phyloP scores from a whole-genome alignment of 2,329 filamentous ascomycete genomes.

The Fusarium sublunatum region DNA sequence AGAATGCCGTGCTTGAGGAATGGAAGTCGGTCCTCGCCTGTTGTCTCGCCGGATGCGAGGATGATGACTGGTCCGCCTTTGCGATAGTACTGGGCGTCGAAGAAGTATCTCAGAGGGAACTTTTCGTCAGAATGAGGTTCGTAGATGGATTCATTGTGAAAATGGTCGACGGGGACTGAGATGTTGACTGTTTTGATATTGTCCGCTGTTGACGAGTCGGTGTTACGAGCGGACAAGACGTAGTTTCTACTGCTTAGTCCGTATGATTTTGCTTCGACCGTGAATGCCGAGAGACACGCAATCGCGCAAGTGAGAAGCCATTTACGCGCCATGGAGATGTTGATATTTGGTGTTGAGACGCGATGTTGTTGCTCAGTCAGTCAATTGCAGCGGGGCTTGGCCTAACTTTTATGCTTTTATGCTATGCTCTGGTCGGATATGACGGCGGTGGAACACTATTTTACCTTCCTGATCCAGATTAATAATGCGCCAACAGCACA shows the following conservation, averaged over 20 bases:
- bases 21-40: constrained; percentile 69
- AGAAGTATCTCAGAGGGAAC: constrained; percentile 84
- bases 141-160: constrained; percentile 82
- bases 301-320: constrained; percentile 24
- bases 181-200: constrained; percentile 43
- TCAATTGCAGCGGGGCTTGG: not conserved
- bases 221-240: constrained; percentile 8
- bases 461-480: constrained; percentile 28
- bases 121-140: constrained; percentile 77
- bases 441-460: too few species aligned
- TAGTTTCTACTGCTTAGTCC: constrained; percentile 1
- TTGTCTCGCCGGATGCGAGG: constrained; percentile 77
- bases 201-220: not conserved
- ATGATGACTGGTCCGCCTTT: constrained; percentile 84
- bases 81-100: constrained; percentile 80
- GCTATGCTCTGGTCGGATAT: too few species aligned
- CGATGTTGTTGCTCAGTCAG: constrained; percentile 4
- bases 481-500: constrained; percentile 9
- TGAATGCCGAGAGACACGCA: constrained; percentile 9
- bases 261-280: constrained; percentile 5
- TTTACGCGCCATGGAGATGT: constrained; percentile 16
- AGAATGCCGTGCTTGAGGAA: constrained; percentile 84
- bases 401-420: too few species aligned
- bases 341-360: not conserved
- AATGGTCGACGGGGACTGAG: constrained; percentile 77